Conservation (phyloP, 202 grass and related monocot genomes). For the Schoenoplectus triqueter region DNA sequence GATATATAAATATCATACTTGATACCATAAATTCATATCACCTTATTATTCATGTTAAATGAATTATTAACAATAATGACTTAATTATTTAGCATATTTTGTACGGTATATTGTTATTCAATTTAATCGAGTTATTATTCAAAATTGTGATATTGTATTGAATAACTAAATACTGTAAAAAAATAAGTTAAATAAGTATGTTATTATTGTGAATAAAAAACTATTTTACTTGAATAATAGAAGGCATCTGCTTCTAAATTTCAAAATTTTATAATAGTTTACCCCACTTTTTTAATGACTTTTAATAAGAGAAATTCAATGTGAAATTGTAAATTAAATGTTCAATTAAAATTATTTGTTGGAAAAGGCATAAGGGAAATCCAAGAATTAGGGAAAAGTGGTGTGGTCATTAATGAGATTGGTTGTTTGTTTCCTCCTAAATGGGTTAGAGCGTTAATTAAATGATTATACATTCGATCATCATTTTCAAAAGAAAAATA, state of each 20-base stretch:
- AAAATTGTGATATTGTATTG: too few species aligned
- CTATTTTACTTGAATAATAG: not conserved
- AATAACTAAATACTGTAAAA: too few species aligned
- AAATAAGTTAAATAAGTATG: too few species aligned
- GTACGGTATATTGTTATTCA: too few species aligned
- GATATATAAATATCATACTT: too few species aligned
- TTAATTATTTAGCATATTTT: too few species aligned
- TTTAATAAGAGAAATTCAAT: not conserved
- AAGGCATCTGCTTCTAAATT: not conserved
- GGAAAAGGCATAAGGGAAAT: not conserved
- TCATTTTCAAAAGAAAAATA: slow-evolving; percentile 4
- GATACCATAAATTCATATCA: too few species aligned
- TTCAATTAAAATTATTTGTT: not conserved
- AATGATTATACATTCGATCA: not conserved
- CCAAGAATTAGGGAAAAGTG: not conserved
- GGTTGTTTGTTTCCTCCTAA: slow-evolving; percentile 1
- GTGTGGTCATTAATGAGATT: not conserved
- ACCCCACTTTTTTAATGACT: not conserved
- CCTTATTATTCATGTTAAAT: too few species aligned
- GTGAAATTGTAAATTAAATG: not conserved
- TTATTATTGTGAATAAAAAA: too few species aligned
- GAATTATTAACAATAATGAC: too few species aligned
- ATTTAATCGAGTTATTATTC: too few species aligned
- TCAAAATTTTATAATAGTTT: not conserved
- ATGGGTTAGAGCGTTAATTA: not conserved